Evolutionary conservation across 1,284 basidiomycete species (phyloP).

Genomic region (Marasmius oreades): DNA sequence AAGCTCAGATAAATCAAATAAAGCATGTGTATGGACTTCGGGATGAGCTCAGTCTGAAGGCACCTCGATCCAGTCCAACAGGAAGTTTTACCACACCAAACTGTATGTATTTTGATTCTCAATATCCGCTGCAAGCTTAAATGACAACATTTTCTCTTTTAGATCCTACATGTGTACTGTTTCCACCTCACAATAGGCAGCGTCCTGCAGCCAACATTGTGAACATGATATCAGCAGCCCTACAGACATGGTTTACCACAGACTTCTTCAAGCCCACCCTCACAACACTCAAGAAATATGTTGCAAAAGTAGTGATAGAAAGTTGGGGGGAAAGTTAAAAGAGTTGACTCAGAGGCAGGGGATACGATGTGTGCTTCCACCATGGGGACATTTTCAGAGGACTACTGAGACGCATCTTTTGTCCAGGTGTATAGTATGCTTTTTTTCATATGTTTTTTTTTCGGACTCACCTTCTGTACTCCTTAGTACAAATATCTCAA

Average conservation of each 20-base stretch:
- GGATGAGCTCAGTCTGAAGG: conserved; percentile 27
- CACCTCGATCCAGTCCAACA: too few species aligned
- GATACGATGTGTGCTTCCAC: conserved; percentile 26
- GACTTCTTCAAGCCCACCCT: conserved; percentile 14
- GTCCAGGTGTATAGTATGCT: conserved; percentile 24
- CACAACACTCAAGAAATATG: not conserved
- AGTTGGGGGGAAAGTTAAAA: conserved; percentile 18
- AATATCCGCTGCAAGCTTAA: conserved; percentile 20
- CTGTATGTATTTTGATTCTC: too few species aligned
- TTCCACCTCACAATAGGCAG: too few species aligned
- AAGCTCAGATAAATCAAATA: conserved; percentile 27
- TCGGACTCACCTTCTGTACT: too few species aligned
- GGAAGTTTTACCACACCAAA: too few species aligned
- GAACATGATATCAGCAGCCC: too few species aligned
- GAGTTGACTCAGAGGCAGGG: conserved; percentile 25
- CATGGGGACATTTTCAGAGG: conserved; percentile 15
- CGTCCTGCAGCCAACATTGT: too few species aligned
- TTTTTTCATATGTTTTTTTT: too few species aligned
- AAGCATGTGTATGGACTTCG: conserved; percentile 22
- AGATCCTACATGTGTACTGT: too few species aligned
- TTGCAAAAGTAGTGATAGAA: not conserved
- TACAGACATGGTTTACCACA: not conserved
- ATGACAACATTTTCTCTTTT: not conserved
- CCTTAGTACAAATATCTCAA: too few species aligned
- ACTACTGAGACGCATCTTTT: conserved; percentile 26